Conservation (phyloP, 805 yeast species). For the Ogataea pini region DNA sequence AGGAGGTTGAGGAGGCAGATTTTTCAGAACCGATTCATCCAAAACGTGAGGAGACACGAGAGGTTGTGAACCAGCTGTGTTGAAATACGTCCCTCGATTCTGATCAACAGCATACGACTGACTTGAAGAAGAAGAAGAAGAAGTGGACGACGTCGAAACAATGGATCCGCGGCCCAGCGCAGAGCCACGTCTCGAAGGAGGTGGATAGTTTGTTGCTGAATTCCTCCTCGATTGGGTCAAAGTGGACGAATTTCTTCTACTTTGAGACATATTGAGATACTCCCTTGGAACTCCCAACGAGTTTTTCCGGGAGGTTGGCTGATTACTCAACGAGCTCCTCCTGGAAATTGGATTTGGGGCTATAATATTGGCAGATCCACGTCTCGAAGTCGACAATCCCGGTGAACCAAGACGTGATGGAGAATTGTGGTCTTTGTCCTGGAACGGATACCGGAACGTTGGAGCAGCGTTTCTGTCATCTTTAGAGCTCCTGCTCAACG, state of each 20-base stretch:
- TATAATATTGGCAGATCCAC: conserved; percentile 32
- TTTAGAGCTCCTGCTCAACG: conserved; percentile 10
- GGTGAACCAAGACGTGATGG: conserved; percentile 21
- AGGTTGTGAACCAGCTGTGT: too few species aligned
- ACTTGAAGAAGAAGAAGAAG: conserved; percentile 21
- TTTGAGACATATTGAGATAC: conserved; percentile 16
- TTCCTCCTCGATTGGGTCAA: conserved; percentile 20
- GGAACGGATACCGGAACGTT: conserved; percentile 69
- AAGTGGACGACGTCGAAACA: conserved; percentile 20
- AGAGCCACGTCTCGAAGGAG: conserved; percentile 23
- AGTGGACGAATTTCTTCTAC: conserved; percentile 26
- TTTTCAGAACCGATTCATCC: conserved; percentile 12
- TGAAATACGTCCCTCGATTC: too few species aligned
- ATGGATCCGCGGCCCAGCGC: conserved; percentile 21
- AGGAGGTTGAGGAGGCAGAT: conserved; percentile 56
- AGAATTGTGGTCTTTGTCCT: conserved; percentile 40
- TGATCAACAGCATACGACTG: conserved; percentile 8
- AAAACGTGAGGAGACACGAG: background rate
- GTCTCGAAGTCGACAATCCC: conserved; percentile 28
- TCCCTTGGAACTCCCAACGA: conserved; percentile 21
- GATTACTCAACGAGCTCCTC: conserved; percentile 18
- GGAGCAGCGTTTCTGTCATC: conserved; percentile 40
- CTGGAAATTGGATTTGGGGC: conserved; percentile 32
- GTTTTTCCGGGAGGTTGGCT: conserved; percentile 17
- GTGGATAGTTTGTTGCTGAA: conserved; percentile 12